phyloP scores from a whole-genome alignment of 176 grass and related monocot genomes.

The Oryza officinalis region DNA sequence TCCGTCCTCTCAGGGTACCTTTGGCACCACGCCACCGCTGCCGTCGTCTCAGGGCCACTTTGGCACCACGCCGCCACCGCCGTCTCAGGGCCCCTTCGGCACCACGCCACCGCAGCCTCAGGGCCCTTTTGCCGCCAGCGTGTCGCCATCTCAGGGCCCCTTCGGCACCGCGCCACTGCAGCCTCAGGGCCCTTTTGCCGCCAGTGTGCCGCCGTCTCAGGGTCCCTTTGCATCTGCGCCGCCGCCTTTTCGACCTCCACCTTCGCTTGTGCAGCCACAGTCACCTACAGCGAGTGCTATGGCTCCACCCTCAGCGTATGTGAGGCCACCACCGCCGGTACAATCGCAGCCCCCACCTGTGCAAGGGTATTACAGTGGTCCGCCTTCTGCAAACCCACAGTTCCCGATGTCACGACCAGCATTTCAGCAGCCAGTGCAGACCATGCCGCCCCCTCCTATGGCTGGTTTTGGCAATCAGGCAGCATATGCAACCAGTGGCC shows the following conservation, averaged over 20 bases:
- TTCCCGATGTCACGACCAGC: constrained; percentile 32
- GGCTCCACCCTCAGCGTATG: constrained; percentile 18
- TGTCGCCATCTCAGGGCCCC: constrained; percentile 2
- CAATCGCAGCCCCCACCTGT: constrained; percentile 32
- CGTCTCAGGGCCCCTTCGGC: constrained; percentile 14
- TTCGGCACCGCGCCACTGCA: too few relatives aligned
- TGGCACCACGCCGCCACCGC: background rate
- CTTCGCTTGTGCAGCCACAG: constrained; percentile 31
- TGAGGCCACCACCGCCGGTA: constrained; percentile 32
- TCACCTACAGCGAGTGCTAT: constrained; percentile 29
- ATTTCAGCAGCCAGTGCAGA: constrained; percentile 48
- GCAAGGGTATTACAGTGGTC: constrained; percentile 50
- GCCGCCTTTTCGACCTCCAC: constrained; percentile 38
- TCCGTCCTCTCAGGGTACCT: constrained; percentile 5
- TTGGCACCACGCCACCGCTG: background rate
- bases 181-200: too few relatives aligned
- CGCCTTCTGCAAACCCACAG: constrained; percentile 34
- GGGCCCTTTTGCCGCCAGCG: constrained; percentile 8
- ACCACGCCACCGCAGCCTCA: background rate
- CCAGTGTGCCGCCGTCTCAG: background rate
- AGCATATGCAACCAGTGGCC: constrained; percentile 46
- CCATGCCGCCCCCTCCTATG: constrained; percentile 52
- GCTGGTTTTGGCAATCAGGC: constrained; percentile 45
- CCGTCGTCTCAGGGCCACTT: constrained; percentile 7
- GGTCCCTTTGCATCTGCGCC: constrained; percentile 17